Evolutionary conservation across 345 rosid genomes (phyloP), one percentile per base, ranked within the genome.

Genomic region (Pelargonium nanum): DNA sequence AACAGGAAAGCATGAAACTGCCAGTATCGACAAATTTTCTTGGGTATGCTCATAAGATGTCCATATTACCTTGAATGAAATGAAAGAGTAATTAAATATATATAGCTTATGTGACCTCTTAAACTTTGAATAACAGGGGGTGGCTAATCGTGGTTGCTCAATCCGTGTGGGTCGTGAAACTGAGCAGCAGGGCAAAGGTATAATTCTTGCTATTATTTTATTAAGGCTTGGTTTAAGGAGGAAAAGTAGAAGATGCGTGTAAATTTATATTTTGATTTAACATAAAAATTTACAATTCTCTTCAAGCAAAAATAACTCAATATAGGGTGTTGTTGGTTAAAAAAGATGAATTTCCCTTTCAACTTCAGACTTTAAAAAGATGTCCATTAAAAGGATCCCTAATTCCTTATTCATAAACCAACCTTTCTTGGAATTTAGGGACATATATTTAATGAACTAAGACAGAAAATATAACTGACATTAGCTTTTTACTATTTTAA

Each of bases 141-240:
- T 89, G 66, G 99, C 99, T 58, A 93, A 89, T 75, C 96, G 96
- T 67, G 99, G 99, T 70, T 85, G 94, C 77, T 93, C 96, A 3
- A 83, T 93, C 67, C 85, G 99, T 25, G 97, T 93, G 77, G 99
- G 99, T 1, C 96, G 96, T 71, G 99, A 85, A 32, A 93, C 99
- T 17, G 99, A 93, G 81, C 71, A 81, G 78, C 57, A 79, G 48
- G 90, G 96, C 68, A 93, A 93, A 89, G 97, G 96, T 92, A 83
- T 5, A 57, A 12, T 23, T 40, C 48, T 40, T 40, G 48, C 48
- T 3, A 7, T 17, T 6, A 17, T 40, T 40, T 40, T 2, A 40
- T 40, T 40, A 40, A 40, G 9, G 0, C 48, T 40, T 10, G 5
- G 10, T 2, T 40, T 2, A 12, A 40, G 48, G 48, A 40, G 16